These are phyloP conservation scores for Candida xiaguanensis DNA, from an alignment of 805 yeast species.

Conservation along the genomic window DNA sequence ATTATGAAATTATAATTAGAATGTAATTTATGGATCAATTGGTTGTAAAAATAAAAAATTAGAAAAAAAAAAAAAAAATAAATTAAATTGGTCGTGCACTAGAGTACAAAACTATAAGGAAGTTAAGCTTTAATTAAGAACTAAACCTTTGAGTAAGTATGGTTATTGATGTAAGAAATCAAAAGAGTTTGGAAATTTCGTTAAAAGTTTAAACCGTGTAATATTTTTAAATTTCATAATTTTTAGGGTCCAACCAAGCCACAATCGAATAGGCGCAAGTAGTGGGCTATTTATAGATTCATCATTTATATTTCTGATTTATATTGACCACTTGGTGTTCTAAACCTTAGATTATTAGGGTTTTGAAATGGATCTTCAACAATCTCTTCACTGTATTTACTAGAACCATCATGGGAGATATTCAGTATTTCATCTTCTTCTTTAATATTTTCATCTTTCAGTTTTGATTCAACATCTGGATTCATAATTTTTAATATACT, in stretches of 20 bases:
- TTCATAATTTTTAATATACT: slow-evolving; percentile 58
- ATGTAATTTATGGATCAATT: slow-evolving; percentile 1
- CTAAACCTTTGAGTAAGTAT: too few species aligned
- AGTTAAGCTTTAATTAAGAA: too few species aligned
- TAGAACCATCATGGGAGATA: slow-evolving; percentile 5
- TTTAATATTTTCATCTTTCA: background rate
- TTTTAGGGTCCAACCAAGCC: too few species aligned
- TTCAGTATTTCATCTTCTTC: slow-evolving; percentile 8
- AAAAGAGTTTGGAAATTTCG: too few species aligned
- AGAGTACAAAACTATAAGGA: too few species aligned
- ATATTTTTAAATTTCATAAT: too few species aligned
- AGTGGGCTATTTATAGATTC: slow-evolving; percentile 1
- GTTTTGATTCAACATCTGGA: slow-evolving; percentile 34
- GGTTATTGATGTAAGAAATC: too few species aligned
- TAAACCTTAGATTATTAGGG: slow-evolving; percentile 11
- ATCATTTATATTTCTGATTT: slow-evolving; percentile 5
- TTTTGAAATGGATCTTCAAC: slow-evolving; percentile 9
- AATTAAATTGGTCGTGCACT: background rate
- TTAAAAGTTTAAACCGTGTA: too few species aligned
- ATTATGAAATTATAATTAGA: too few species aligned
- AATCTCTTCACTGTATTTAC: slow-evolving; percentile 6
- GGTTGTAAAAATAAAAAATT: background rate
- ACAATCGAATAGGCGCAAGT: background rate
- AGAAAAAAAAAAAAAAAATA: background rate
- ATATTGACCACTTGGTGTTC: slow-evolving; percentile 16